Evolutionary conservation across 2,329 filamentous ascomycete species (phyloP), one percentile per base, ranked within the genome.

Genomic region (Aspergillus candidus): DNA sequence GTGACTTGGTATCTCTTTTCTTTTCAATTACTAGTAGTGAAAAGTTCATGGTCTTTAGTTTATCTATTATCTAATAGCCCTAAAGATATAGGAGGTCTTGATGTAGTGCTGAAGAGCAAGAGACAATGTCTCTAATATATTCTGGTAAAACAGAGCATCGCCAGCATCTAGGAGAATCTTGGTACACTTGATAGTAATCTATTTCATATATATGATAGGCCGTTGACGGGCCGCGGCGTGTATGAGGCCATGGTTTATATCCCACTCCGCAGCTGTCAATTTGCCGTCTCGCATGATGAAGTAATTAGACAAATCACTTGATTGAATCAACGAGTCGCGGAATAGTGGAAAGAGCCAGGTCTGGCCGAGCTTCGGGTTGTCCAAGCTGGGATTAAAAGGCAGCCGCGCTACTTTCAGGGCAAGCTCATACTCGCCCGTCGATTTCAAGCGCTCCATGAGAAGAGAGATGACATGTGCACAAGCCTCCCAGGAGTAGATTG

Each of bases 311-410:
- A 15, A 15, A 15, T 4, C 15, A 15, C 15, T 15, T 15, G 15
- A 2, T 15, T 15, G 15, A 15, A 15, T 4, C 15, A 15, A 15
- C 15, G 15, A 11, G 13, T 41, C 32, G 30, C 32, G 32, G 40
- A 41, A 41, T 4, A 33, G 40, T 3, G 32, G 40, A 33, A 41
- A 41, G 17, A 33, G 31, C 40, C 40, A 41, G 40, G 32, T 35
- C 12, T 32, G 40, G 7, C 3, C 30, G 5, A 35, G 17, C 13
- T 35, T 18, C 17, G 32, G 13, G 17, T 33, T 32, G 5, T 35
- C 32, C 6, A 35, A 35, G 3, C 15, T 39, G 7, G 41, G 41
- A 11, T 44, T 35, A 33, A 39, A 44, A 4, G 13, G 15, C 7
- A 14, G 29, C 17, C 35, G 29, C 3, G 41, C 41, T 4, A 44